Evolutionary conservation across 371 early-diverging fungal species (phyloP), one percentile per base, ranked within the genome.

Genomic region (Mortierella sp.): DNA sequence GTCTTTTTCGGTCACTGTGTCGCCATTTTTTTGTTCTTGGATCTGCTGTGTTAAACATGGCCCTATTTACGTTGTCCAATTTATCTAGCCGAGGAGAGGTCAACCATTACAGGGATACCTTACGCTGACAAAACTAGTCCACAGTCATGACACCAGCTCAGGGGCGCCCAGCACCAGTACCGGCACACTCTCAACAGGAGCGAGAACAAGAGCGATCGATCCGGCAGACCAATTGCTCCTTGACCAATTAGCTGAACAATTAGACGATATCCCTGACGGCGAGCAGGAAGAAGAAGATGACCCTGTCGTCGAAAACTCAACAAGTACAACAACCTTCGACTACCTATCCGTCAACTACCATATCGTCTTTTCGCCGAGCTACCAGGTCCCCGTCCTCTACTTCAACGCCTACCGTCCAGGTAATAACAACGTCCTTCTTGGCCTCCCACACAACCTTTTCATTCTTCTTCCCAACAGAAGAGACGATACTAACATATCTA

Each of bases 371-470:
- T 95, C 95, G 5, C 79, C 92, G 7, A 90, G 89, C 29, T 96
- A 95, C 79, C 91, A 91, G 71, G 94, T 93, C 8, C 96, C 96
- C 8, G 93, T 94, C 0, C 89, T 96, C 60, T 95, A 95, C 79
- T 90, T 96, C 48, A 90, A 88, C 74, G 91, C 91, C 1, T 92
- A 87, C 77, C 81, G 80, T 44, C 74, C 88, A 76, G 89, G 93
- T 91, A 82, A 24, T 10, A 56, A 11, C 27, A n/a, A 10, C 56
- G 14, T 4, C 48, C 48, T 14, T 46, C 46, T 46, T 41, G 41
- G 41, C 41, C 41, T 41, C 41, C 41, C 6, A 41, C 7, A 41
- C 41, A 41, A 41, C 41, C 6, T 4, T 41, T 41, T 41, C 41
- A 41, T 41, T 41, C 6, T 0, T 21, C 6, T 8, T 43, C 27